Base-by-base conservation (phyloP, 2,329 filamentous ascomycete genomes). In the Neofusicoccum umdonicola region DNA sequence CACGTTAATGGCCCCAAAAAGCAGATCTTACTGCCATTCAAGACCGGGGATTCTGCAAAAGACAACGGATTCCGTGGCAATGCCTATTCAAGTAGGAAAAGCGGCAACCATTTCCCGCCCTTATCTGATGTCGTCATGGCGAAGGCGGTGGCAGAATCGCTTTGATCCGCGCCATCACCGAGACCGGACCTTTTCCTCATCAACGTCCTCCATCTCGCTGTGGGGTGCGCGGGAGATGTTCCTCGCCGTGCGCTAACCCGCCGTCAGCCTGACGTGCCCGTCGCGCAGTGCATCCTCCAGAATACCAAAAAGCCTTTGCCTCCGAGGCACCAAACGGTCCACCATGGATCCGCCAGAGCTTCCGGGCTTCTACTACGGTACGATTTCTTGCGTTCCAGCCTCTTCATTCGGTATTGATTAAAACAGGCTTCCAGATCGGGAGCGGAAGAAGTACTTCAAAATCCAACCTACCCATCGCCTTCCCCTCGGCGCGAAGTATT, bases 361-460 rank as follows among this genome's bases (percentile, higher is more conserved):
- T n/a, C 81, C 81, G 3, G 82, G 82, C 39, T 82, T 77, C 66
- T 82, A 82, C 69, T 83, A 73, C 66, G 80, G 76, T 77, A 71
- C 15, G 60, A 60, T 22, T 37, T 15, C 2, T 11, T 9, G 12
- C 13, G 4, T 15, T 39, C 35, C 39, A 41, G 31, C 42, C 45
- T 57, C 35, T 31, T 58, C 44, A 35, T 48, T 17, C 15, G 31
- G 35, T 51, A 31, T 52, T 51, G 39, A 63, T 63, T 31, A 22
- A 19, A 41, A 58, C 60, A 57, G 47, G 15, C 11, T 12, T 62
- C 9, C 57, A 77, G 79, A 84, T 66, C 67, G 71, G 39, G 79
- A 80, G 44, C 83, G 81, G 71, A 74, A 76, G 57, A 83, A 82
- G 66, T 84, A 84, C 70, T 84, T 84, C 74, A 77, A 76, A 42